Evolutionary conservation across 495 filamentous ascomycete genomes (phyloP), one percentile per base, ranked within the genome.

Genomic region (Endocarpon pusillum): DNA sequence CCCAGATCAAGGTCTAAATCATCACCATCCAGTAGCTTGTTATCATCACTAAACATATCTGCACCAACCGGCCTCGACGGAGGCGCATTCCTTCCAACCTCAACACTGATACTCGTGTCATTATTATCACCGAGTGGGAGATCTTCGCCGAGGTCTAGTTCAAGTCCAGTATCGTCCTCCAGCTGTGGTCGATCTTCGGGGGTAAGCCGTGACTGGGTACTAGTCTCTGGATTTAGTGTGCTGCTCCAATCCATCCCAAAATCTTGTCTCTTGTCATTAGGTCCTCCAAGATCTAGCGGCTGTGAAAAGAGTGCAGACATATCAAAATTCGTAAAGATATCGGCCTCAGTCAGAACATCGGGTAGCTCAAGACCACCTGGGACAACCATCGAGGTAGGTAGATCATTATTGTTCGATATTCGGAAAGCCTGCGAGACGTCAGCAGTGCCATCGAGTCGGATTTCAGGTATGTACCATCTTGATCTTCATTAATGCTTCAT

Each of bases 401-500:
- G 63, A 55, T 85, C 78, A 46, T 83, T 79, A 58, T 81, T 82
- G 29, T 78, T 76, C 24, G 73, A 77, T 12, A 77, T 71, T 16
- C 78, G 75, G 50, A 83, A 85, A 19, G 79, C 78, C 79, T 84
- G 44, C 1, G 38, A 17, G 18, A 36, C 29, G n/a, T n/a, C n/a
- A n/a, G n/a, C n/a, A n/a, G n/a, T n/a, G n/a, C n/a, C n/a, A n/a
- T n/a, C n/a, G n/a, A n/a, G n/a, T n/a, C n/a, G n/a, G n/a, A n/a
- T n/a, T n/a, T n/a, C n/a, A n/a, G n/a, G n/a, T n/a, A n/a, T n/a
- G n/a, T n/a, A n/a, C n/a, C 87, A 94, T 89, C 51, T 94, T 94
- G 46, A 97, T 92, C 57, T 94, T 94, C 64, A 89, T 73, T 36
- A 96, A 60, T 18, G 89, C 86, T 57, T 97, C 89, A 47, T 87